Conservation (phyloP, 306 rosid genomes). For the Vigna radiata region DNA sequence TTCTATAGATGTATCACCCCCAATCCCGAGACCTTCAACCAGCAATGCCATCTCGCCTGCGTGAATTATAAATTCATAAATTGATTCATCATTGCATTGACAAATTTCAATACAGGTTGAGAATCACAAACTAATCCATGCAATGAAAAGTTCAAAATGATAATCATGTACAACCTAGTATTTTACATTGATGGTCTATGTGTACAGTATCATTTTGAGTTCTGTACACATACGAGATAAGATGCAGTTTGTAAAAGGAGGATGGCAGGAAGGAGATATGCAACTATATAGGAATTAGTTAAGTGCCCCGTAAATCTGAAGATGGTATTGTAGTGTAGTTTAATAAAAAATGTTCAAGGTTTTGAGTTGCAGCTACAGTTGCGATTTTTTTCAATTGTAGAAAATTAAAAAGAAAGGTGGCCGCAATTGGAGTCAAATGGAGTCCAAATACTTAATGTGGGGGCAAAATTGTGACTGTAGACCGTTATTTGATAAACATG, state of each 20-base stretch:
- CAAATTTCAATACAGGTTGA: slow-evolving; percentile 12
- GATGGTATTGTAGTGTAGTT: not conserved
- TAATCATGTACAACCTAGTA: not conserved
- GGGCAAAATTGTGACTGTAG: not conserved
- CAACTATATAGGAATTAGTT: not conserved
- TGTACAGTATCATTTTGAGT: slow-evolving; percentile 6
- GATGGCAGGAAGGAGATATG: not conserved
- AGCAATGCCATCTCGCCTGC: slow-evolving; percentile 70
- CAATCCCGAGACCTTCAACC: slow-evolving; percentile 88
- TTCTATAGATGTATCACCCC: slow-evolving; percentile 77
- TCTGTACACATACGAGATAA: not conserved
- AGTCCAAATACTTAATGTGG: not conserved
- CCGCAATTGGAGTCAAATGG: not conserved
- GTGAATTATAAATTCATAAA: slow-evolving; percentile 33
- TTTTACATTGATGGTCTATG: not conserved
- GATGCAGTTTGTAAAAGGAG: slow-evolving; percentile 4
- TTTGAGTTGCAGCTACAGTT: not conserved
- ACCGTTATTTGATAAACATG: not conserved
- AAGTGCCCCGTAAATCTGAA: slow-evolving; percentile 3
- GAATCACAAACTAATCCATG: not conserved
- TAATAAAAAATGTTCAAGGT: slow-evolving; percentile 4
- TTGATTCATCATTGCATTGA: slow-evolving; percentile 5
- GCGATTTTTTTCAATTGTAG: not conserved
- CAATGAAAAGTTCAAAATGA: not conserved
- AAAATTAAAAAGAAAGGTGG: not conserved